These are phyloP conservation scores for Artemisia princeps DNA, from an alignment of 140 eudicot genomes.

Conservation along the genomic window DNA sequence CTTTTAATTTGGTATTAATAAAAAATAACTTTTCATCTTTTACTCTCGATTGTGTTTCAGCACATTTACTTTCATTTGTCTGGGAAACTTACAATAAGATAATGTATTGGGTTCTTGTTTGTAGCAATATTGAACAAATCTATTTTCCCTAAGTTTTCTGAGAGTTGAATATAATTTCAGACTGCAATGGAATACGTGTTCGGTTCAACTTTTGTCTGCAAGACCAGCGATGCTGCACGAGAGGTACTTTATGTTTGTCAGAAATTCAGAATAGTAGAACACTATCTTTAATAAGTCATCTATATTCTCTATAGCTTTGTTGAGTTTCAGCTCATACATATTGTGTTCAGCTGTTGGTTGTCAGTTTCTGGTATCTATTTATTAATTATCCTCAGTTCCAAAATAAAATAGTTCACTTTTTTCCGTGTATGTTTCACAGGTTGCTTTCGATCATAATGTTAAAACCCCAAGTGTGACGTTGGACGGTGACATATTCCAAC, in stretches of 20 bases:
- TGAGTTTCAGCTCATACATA: slow-evolving; percentile 2
- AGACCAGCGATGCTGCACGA: slow-evolving; percentile 69
- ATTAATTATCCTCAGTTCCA: not conserved
- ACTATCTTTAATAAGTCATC: not conserved
- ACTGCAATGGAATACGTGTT: slow-evolving; percentile 95
- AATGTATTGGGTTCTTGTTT: not conserved
- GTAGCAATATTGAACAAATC: slow-evolving; percentile 6
- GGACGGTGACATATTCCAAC: slow-evolving; percentile 91
- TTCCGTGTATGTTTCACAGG: slow-evolving; percentile 34
- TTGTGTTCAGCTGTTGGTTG: not conserved
- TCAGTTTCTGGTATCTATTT: too few species aligned
- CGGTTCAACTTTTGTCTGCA: slow-evolving; percentile 93
- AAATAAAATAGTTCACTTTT: not conserved
- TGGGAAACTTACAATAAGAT: not conserved
- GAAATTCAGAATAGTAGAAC: not conserved
- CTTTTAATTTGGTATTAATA: not conserved
- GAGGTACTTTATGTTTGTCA: slow-evolving; percentile 45
- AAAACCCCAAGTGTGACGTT: slow-evolving; percentile 74
- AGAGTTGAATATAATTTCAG: slow-evolving; percentile 44
- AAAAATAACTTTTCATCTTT: not conserved
- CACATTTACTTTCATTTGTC: slow-evolving; percentile 5
- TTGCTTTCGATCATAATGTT: slow-evolving; percentile 69
- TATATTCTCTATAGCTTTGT: not conserved
- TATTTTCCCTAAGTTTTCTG: slow-evolving; percentile 11
- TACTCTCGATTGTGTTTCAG: not conserved